Percentiles rank a stretch among this genome's conserved stretches.
These are phyloP conservation scores for Vigna angularis DNA, from an alignment of 306 rosid genomes.

Conservation along the genomic window DNA sequence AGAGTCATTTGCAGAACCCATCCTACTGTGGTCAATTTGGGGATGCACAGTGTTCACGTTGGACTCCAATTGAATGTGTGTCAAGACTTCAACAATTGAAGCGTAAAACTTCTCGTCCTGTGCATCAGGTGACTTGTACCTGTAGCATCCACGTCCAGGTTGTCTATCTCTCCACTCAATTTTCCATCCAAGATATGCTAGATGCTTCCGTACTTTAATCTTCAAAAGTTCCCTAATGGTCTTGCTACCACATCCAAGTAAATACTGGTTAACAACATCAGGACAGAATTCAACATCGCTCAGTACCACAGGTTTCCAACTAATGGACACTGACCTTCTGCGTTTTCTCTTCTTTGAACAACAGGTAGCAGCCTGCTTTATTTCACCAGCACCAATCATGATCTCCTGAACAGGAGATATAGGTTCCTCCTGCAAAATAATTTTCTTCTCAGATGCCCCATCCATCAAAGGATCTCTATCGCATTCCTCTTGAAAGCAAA, in stretches of 20 bases:
- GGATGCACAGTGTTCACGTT: slow-evolving; percentile 33
- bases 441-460: slow-evolving; percentile 40
- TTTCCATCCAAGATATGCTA: slow-evolving; percentile 71
- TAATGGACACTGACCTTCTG: neutral
- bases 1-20: slow-evolving; percentile 20
- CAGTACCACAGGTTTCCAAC: slow-evolving; percentile 52
- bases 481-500: slow-evolving; percentile 34
- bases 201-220: slow-evolving; percentile 56
- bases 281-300: slow-evolving; percentile 55
- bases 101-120: slow-evolving; percentile 47
- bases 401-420: slow-evolving; percentile 25
- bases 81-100: slow-evolving; percentile 57
- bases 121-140: slow-evolving; percentile 59
- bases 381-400: neutral
- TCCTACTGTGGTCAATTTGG: slow-evolving; percentile 38
- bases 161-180: slow-evolving; percentile 47
- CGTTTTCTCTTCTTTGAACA: slow-evolving; percentile 14
- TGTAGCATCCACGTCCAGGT: slow-evolving; percentile 30
- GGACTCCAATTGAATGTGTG: slow-evolving; percentile 29
- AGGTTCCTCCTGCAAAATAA: slow-evolving; percentile 33
- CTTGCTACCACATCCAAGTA: slow-evolving; percentile 36
- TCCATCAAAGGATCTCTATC: slow-evolving; percentile 27
- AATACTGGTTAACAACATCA: slow-evolving; percentile 51
- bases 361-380: neutral
- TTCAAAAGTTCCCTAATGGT: slow-evolving; percentile 34